A percentile compares a stretch with the other conserved stretches of the same genome.
Conservation (phyloP, 1,284 basidiomycete species). For the Mixia osmundae region DNA sequence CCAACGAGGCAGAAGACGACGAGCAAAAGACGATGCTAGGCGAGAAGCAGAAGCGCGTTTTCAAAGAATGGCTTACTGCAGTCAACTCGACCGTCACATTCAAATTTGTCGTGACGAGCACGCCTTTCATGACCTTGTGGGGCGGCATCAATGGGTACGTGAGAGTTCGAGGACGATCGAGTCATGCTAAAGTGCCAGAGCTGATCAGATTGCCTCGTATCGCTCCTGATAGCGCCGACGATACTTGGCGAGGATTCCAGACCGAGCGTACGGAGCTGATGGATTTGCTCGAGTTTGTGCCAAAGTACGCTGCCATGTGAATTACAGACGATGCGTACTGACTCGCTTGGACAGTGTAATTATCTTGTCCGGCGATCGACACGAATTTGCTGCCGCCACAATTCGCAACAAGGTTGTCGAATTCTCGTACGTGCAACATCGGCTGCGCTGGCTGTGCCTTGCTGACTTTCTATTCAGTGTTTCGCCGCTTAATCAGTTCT, state of each 20-base stretch:
- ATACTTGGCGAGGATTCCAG: constrained; percentile 44
- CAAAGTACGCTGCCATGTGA: constrained; percentile 30
- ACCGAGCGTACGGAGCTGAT: constrained; percentile 36
- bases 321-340: background rate
- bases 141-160: too few species aligned
- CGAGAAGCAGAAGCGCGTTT: constrained; percentile 35
- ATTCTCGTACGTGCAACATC: too few species aligned
- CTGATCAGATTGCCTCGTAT: background rate
- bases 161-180: too few species aligned
- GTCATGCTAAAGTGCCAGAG: too few species aligned
- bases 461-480: too few species aligned
- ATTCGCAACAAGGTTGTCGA: constrained; percentile 33
- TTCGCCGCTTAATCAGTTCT: constrained; percentile 43
- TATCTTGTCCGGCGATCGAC: constrained; percentile 31
- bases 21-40: constrained; percentile 42
- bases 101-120: constrained; percentile 55
- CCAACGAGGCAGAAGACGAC: constrained; percentile 26
- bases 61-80: constrained; percentile 38
- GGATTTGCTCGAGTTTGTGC: constrained; percentile 37
- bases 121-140: constrained; percentile 59
- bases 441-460: too few species aligned
- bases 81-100: constrained; percentile 51
- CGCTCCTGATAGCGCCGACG: constrained; percentile 9
- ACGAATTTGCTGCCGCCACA: constrained; percentile 42
- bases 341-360: constrained; percentile 13